Conservation (phyloP, 108 stramenopile species). For the Pseudonitzschia pungens region DNA sequence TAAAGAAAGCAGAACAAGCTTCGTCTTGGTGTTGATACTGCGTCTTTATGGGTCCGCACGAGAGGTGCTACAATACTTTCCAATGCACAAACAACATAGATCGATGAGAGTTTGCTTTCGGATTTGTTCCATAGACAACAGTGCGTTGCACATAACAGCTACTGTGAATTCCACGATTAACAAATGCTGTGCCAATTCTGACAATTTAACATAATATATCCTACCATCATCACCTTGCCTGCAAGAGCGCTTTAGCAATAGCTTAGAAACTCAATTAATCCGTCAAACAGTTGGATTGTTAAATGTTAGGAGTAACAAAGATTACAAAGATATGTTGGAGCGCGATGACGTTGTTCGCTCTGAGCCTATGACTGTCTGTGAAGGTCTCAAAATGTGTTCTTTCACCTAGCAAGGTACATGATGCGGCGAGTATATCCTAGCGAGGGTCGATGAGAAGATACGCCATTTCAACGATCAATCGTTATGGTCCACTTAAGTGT, state of each 20-base stretch:
- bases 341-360: no score
- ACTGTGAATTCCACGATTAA: neutral
- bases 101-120: neutral
- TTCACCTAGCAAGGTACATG: no score
- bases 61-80: neutral
- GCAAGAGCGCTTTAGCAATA: neutral
- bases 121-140: neutral
- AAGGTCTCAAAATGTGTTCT: no score
- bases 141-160: conserved; percentile 14
- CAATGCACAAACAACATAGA: conserved; percentile 7
- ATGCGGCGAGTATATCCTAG: no score
- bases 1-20: neutral
- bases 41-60: conserved; percentile 3
- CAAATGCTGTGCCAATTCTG: neutral
- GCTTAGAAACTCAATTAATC: neutral
- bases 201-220: neutral
- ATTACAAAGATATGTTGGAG: no score
- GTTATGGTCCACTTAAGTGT: no score
- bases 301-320: no score
- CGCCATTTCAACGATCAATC: no score
- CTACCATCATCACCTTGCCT: neutral
- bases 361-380: no score
- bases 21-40: conserved; percentile 10
- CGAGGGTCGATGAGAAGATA: no score
- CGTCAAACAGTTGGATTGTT: no score